phyloP scores from a whole-genome alignment of 2,329 filamentous ascomycete genomes.

The Beauveria australis region DNA sequence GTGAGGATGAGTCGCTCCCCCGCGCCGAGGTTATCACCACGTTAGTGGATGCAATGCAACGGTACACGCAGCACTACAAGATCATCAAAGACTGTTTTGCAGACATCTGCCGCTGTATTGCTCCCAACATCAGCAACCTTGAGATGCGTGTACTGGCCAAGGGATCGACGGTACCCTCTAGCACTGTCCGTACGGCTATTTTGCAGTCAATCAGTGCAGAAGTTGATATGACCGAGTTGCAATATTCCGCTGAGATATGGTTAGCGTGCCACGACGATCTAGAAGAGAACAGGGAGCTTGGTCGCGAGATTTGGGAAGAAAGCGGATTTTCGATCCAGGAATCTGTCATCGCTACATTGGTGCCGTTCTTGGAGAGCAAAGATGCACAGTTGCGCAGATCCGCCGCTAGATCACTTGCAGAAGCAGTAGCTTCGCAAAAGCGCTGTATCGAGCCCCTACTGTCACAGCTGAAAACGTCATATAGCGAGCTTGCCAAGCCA shows the following conservation, averaged over 20 bases:
- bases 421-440: conserved; percentile 56
- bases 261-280: conserved; percentile 86
- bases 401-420: conserved; percentile 72
- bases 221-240: conserved; percentile 80
- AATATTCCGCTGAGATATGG: conserved; percentile 88
- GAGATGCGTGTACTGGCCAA: conserved; percentile 72
- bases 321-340: conserved; percentile 66
- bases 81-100: conserved; percentile 85
- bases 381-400: conserved; percentile 78
- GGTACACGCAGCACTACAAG: conserved; percentile 89
- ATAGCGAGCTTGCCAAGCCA: conserved; percentile 73
- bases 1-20: conserved; percentile 66
- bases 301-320: conserved; percentile 88
- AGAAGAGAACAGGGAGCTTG: conserved; percentile 76
- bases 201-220: conserved; percentile 87
- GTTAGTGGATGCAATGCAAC: conserved; percentile 76
- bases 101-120: conserved; percentile 76
- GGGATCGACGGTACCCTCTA: conserved; percentile 71
- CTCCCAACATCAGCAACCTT: conserved; percentile 63
- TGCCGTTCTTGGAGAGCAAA: conserved; percentile 71
- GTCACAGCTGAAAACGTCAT: conserved; percentile 58
- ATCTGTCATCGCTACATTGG: conserved; percentile 56
- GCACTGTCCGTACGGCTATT: conserved; percentile 72
- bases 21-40: conserved; percentile 63
- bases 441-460: conserved; percentile 55